Conservation (phyloP, 768 basidiomycete species). For the Lactarius trivialis region DNA sequence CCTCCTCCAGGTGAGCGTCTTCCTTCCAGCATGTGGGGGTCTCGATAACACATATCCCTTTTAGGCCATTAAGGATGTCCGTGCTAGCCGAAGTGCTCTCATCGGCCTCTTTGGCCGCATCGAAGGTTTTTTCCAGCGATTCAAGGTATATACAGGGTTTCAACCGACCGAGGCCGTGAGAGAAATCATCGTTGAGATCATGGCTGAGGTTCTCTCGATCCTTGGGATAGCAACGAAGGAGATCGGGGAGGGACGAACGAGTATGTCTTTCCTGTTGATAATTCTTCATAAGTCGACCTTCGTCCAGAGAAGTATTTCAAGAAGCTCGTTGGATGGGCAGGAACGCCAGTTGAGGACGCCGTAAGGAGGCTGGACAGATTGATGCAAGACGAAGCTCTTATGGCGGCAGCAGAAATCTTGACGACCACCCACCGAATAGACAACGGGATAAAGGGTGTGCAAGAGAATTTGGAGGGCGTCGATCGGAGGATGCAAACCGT, state of each 20-base stretch:
- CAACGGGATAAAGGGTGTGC: not conserved
- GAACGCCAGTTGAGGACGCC: not conserved
- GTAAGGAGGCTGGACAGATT: not conserved
- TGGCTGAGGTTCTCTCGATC: not conserved
- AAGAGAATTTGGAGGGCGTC: not conserved
- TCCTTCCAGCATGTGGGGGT: not conserved
- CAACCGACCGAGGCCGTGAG: not conserved
- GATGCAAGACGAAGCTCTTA: not conserved
- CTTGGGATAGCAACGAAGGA: not conserved
- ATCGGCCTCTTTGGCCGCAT: not conserved
- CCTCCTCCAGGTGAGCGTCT: not conserved
- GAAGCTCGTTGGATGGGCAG: not conserved
- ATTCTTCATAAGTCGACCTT: not conserved
- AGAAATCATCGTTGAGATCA: not conserved
- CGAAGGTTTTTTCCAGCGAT: not conserved
- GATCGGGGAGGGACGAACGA: not conserved
- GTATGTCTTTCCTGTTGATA: not conserved
- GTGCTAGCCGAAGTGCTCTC: not conserved
- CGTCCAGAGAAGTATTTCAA: not conserved
- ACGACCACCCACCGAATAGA: not conserved
- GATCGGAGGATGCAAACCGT: not conserved
- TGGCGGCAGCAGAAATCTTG: not conserved
- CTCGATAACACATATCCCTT: not conserved
- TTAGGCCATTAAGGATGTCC: not conserved
- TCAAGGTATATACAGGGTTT: not conserved